phyloP scores from a whole-genome alignment of 441 rosid genomes.

The Erysimum cheiri region DNA sequence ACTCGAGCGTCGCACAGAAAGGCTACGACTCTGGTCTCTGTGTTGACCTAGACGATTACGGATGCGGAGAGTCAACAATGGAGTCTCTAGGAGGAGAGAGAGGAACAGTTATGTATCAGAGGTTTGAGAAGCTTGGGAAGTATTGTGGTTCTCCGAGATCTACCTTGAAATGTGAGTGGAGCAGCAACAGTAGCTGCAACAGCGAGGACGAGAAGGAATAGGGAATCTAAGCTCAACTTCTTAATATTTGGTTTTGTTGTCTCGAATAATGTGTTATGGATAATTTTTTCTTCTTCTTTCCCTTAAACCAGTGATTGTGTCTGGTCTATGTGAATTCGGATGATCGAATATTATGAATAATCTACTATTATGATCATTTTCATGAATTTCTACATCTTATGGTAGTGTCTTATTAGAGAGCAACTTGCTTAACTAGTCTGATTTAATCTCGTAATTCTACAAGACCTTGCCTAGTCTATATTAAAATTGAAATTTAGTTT shows the following conservation, averaged over 20 bases:
- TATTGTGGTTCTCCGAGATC: constrained; percentile 59
- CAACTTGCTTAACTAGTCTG: background rate
- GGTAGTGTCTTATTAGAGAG: background rate
- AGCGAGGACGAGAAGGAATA: constrained; percentile 60
- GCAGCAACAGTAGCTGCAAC: constrained; percentile 47
- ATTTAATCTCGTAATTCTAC: background rate
- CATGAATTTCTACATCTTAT: background rate
- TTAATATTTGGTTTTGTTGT: background rate
- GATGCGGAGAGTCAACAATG: constrained; percentile 45
- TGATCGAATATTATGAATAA: constrained; percentile 17
- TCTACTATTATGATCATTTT: constrained; percentile 1
- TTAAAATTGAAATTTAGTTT: background rate
- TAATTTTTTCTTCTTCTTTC: background rate
- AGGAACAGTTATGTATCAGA: constrained; percentile 51
- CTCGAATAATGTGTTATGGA: constrained; percentile 1
- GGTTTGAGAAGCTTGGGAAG: constrained; percentile 50
- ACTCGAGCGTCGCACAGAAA: constrained; percentile 37
- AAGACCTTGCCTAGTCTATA: too few species aligned
- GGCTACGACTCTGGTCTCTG: constrained; percentile 38
- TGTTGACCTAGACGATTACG: constrained; percentile 51
- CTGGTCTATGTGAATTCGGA: constrained; percentile 23
- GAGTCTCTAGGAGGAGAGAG: constrained; percentile 53
- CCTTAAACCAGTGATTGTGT: constrained; percentile 12
- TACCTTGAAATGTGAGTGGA: constrained; percentile 60
- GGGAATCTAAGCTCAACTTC: constrained; percentile 30